Evolutionary conservation across 805 yeast species (phyloP), one percentile per base, ranked within the genome.

Genomic region (Starmerella powellii): DNA sequence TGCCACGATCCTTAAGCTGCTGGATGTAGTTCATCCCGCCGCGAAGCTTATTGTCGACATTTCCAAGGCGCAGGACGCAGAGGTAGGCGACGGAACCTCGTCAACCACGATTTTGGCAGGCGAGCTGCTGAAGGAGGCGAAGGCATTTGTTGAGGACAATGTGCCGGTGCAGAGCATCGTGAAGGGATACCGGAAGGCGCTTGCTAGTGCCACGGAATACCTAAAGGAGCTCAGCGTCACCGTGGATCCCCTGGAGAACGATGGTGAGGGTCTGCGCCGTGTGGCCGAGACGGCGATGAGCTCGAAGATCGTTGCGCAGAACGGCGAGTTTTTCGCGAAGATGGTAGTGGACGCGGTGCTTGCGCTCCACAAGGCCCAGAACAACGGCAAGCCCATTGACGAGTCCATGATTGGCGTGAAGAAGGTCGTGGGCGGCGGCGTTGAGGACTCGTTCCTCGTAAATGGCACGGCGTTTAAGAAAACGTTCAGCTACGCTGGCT

Each of bases 281-380:
- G 87, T 96, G 65, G 98, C 99, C 11, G 77, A 77, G 49, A 91
- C 99, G 6, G 96, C 98, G 34, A 91, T 91, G 97, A 80, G 94
- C 12, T 86, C 96, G 18, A 91, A 91, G 60, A 69, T 91, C 53
- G 87, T 91, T 57, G 77, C 84, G 60, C 80, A 79, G 52, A 91
- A 91, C 64, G 72, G 94, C 5, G 77, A 72, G 29, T 86, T 91
- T 56, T 91, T 88, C 69, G 84, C 95, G 34, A 81, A 85, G 56
- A 85, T 91, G 94, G 95, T 82, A 10, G 98, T 91, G 18, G 95
- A 88, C 61, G 91, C 98, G 0, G 97, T 91, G 17, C 68, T 84
- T 51, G 71, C 88, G 15, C 70, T 91, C 55, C 96, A 88, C 57
- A 85, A 73, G 60, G 37, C 37, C 17, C 12, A 6, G 13, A 72